Percentiles rank a stretch among this genome's conserved stretches.
Conservation (phyloP, 768 basidiomycete genomes). For the Xanthoconium stramineum region DNA sequence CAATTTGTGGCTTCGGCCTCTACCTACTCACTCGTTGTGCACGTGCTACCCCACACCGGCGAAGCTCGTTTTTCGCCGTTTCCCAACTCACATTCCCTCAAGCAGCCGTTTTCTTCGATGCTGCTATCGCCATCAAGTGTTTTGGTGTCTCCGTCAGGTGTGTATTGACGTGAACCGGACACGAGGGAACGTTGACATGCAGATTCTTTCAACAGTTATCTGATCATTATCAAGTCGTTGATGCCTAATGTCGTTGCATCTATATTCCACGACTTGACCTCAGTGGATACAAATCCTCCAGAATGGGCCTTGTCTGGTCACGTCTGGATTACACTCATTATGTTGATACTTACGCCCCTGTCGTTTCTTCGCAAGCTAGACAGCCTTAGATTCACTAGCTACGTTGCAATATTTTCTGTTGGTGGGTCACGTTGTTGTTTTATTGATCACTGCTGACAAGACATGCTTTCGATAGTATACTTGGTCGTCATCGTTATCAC, state of each 20-base stretch:
- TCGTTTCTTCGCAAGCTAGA: conserved; percentile 82
- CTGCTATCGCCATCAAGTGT: conserved; percentile 93
- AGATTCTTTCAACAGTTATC: conserved; percentile 48
- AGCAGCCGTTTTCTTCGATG: conserved; percentile 86
- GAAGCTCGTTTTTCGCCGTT: conserved; percentile 79
- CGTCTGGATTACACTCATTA: conserved; percentile 81
- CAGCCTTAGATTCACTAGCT: conserved; percentile 86
- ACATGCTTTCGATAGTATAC: conserved; percentile 49
- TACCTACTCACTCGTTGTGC: conserved; percentile 88
- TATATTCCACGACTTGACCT: conserved; percentile 74
- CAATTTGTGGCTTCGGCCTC: conserved; percentile 76
- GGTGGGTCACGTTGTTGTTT: conserved; percentile 46
- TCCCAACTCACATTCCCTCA: conserved; percentile 86
- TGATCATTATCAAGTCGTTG: conserved; percentile 90
- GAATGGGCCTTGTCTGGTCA: conserved; percentile 72
- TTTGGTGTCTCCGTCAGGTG: conserved; percentile 94
- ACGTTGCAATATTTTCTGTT: conserved; percentile 86
- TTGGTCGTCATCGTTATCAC: conserved; percentile 74
- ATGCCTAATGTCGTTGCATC: conserved; percentile 89
- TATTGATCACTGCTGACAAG: background rate
- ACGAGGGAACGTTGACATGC: background rate
- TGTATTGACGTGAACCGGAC: conserved; percentile 14
- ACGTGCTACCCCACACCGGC: conserved; percentile 65
- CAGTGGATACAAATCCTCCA: conserved; percentile 62
- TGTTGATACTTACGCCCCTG: conserved; percentile 75